These are phyloP conservation scores for Colletotrichum sojae DNA, from an alignment of 2,329 filamentous ascomycete genomes.

Conservation along the genomic window DNA sequence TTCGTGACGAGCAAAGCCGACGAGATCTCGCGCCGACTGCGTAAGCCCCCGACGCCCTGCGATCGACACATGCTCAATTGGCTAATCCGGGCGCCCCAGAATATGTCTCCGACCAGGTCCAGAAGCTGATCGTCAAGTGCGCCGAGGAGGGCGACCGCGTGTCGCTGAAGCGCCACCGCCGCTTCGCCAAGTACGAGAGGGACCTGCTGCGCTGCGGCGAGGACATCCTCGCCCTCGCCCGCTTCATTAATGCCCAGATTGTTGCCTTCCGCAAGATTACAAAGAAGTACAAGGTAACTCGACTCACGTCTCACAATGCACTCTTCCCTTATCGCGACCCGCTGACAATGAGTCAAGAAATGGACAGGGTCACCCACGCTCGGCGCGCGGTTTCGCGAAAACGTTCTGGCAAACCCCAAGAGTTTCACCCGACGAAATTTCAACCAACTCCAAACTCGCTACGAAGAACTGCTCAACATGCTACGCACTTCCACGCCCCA, in stretches of 20 bases:
- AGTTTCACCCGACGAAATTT: slow-evolving; percentile 81
- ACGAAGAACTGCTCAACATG: slow-evolving; percentile 63
- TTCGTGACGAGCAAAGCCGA: slow-evolving; percentile 86
- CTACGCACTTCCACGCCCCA: slow-evolving; percentile 62
- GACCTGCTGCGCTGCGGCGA: slow-evolving; percentile 73
- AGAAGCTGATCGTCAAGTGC: slow-evolving; percentile 62
- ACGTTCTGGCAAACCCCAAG: slow-evolving; percentile 75
- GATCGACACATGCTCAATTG: neutral
- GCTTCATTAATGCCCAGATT: slow-evolving; percentile 81
- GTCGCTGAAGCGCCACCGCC: slow-evolving; percentile 64
- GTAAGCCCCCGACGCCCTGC: slow-evolving; percentile 54
- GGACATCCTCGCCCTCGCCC: slow-evolving; percentile 78
- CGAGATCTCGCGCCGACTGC: slow-evolving; percentile 79
- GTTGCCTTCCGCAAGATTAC: slow-evolving; percentile 86
- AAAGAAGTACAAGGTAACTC: slow-evolving; percentile 83
- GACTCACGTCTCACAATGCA: neutral
- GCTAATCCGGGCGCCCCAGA: slow-evolving; percentile 51
- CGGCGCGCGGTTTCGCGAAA: slow-evolving; percentile 75
- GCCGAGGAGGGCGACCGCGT: slow-evolving; percentile 51
- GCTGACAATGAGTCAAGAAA: slow-evolving; percentile 66
- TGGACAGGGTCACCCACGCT: slow-evolving; percentile 83
- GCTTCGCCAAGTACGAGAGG: slow-evolving; percentile 68
- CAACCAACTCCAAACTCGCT: slow-evolving; percentile 62
- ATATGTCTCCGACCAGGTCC: slow-evolving; percentile 63
- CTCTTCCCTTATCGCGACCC: slow-evolving; percentile 25